A percentile compares a stretch with the other conserved stretches of the same genome.
Evolutionary conservation across 306 rosid species (phyloP).

Genomic region (Casuarina cunninghamiana): DNA sequence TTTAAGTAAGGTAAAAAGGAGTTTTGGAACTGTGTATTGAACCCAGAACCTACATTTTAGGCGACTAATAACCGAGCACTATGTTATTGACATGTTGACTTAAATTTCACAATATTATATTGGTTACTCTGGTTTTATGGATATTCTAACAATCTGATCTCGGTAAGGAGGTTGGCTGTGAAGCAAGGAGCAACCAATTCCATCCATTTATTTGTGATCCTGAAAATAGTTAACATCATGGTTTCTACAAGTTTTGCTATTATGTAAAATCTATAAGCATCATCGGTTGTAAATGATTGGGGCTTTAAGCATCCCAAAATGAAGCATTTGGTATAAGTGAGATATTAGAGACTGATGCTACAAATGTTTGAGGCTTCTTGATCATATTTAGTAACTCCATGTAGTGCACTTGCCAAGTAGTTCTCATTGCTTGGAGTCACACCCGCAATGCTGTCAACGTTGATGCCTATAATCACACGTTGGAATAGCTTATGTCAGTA

Average conservation of each 20-base stretch:
- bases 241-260: background rate
- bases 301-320: background rate
- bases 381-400: slow-evolving; percentile 22
- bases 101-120: background rate
- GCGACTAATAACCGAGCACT: too few species aligned
- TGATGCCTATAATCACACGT: background rate
- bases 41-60: too few species aligned
- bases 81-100: background rate
- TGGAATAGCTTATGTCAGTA: background rate
- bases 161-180: background rate
- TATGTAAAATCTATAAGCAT: background rate
- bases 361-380: slow-evolving; percentile 7
- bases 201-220: background rate
- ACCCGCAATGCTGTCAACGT: slow-evolving; percentile 37
- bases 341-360: background rate
- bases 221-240: background rate
- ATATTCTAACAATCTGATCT: background rate
- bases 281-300: background rate
- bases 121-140: background rate
- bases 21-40: too few species aligned
- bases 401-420: slow-evolving; percentile 36
- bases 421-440: slow-evolving; percentile 36
- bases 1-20: too few species aligned
- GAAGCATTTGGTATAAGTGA: background rate
- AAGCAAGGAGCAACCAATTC: background rate